These are phyloP conservation scores for Candida loeiensis DNA, from an alignment of 805 yeast genomes.

Conservation along the genomic window DNA sequence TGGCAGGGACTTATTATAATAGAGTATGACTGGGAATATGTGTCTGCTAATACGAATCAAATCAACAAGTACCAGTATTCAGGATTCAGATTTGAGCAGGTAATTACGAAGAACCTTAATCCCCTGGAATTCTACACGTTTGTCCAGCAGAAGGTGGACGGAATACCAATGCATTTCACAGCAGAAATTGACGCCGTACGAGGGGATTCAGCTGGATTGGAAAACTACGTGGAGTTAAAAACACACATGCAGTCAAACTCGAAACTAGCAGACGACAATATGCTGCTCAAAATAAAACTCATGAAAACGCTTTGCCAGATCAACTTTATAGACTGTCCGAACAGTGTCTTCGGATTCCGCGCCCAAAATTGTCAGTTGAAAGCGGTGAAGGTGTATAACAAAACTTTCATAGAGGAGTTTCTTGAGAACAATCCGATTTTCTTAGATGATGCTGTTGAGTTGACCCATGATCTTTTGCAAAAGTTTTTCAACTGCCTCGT, in stretches of 20 bases:
- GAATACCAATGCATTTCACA: conserved; percentile 14
- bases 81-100: conserved; percentile 23
- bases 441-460: conserved; percentile 4
- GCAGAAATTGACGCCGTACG: conserved; percentile 22
- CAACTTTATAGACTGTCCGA: conserved; percentile 2
- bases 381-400: conserved; percentile 5
- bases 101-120: conserved; percentile 12
- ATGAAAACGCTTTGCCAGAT: conserved; percentile 7
- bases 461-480: conserved; percentile 1
- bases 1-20: conserved; percentile 18
- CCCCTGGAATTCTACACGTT: conserved; percentile 15
- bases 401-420: background rate
- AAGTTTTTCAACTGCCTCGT: conserved; percentile 3
- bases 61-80: conserved; percentile 14
- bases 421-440: conserved; percentile 3
- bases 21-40: conserved; percentile 18
- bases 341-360: conserved; percentile 7
- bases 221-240: conserved; percentile 22
- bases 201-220: conserved; percentile 6
- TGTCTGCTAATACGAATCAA: background rate
- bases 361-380: conserved; percentile 8
- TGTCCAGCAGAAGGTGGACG: conserved; percentile 11
- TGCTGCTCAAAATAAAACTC: conserved; percentile 5
- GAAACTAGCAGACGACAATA: conserved; percentile 1
- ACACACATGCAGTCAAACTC: conserved; percentile 16